Evolutionary conservation across 1,284 basidiomycete species (phyloP), one percentile per base, ranked within the genome.

Genomic region (Amylostereum areolatum): DNA sequence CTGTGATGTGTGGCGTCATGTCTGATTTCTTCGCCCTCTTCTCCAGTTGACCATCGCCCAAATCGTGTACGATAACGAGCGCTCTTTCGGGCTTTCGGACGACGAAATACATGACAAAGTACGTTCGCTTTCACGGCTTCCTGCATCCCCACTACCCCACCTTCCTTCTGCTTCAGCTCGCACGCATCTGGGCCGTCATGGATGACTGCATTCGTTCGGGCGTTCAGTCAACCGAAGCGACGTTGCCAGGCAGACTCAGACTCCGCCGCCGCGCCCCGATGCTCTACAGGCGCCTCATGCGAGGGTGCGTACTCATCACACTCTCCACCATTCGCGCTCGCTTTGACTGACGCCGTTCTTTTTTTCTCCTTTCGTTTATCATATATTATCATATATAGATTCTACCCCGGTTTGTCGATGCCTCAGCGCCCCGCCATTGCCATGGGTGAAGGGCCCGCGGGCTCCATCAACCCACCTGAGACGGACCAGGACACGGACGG

Each of bases 61-160:
- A 68, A 89, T 97, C 43, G 92, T 98, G 2, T 93, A 92, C 68
- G 91, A 97, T 66, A 98, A 98, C 60, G 95, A 97, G 67, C 79
- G 85, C 54, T 83, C 76, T 57, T 83, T 92, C 59, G 85, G 89
- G 43, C 78, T 86, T 50, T 78, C 80, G 2, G 81, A 89, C 43
- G 79, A 80, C 10, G 86, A 93, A 37, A 91, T 97, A 53, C 77
- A 85, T 55, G 67, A 74, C 36, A 89, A 91, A 70, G 84, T 87
- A 53, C 47, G 66, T 59, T 51, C 52, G 50, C 55, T 48, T 34
- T 28, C n/a, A 28, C 46, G 30, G 32, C 28, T 25, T 43, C 39
- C 36, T 25, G 9, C 39, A 32, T 29, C 32, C 34, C 39, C 42
- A 29, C 31, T 12, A 28, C 30, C 33, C 36, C 18, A 35, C 42